These are phyloP conservation scores for Neonothopanus nambi DNA, from an alignment of 1,284 basidiomycete species.

Conservation along the genomic window DNA sequence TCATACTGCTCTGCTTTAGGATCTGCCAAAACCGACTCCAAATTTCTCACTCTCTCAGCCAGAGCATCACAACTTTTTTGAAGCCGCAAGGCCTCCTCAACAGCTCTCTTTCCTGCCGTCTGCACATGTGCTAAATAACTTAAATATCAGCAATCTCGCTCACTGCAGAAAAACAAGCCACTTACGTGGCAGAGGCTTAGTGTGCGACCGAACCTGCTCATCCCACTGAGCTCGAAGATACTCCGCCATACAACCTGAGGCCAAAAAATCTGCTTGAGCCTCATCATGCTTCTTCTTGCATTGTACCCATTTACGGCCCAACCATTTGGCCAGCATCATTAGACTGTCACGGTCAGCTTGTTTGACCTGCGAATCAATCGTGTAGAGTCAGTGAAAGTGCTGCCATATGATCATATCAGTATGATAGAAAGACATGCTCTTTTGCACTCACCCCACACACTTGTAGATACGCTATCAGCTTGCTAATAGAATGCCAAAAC, in stretches of 20 bases:
- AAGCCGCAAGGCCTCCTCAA: not conserved
- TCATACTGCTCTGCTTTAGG: too few relatives aligned
- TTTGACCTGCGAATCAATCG: constrained; percentile 26
- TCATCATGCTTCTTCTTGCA: constrained; percentile 6
- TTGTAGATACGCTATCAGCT: constrained; percentile 24
- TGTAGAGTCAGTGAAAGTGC: constrained; percentile 23
- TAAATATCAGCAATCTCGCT: too few relatives aligned
- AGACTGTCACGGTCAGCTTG: constrained; percentile 15
- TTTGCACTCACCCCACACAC: constrained; percentile 28
- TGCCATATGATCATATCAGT: not conserved
- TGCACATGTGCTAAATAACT: not conserved
- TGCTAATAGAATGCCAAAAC: constrained; percentile 32
- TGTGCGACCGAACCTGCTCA: constrained; percentile 20
- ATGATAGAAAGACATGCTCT: not conserved
- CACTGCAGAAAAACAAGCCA: too few relatives aligned
- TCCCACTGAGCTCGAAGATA: constrained; percentile 19
- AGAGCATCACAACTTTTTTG: not conserved
- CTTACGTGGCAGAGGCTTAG: constrained; percentile 17
- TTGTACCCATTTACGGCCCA: constrained; percentile 12
- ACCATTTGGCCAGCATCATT: constrained; percentile 18
- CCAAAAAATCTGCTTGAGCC: constrained; percentile 3
- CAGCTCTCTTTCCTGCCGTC: not conserved
- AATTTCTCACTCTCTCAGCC: constrained; percentile 5
- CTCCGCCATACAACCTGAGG: not conserved
- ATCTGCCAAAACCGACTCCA: not conserved